These are phyloP conservation scores for Gymnopilus junonius DNA, from an alignment of 768 basidiomycete genomes.

Conservation along the genomic window DNA sequence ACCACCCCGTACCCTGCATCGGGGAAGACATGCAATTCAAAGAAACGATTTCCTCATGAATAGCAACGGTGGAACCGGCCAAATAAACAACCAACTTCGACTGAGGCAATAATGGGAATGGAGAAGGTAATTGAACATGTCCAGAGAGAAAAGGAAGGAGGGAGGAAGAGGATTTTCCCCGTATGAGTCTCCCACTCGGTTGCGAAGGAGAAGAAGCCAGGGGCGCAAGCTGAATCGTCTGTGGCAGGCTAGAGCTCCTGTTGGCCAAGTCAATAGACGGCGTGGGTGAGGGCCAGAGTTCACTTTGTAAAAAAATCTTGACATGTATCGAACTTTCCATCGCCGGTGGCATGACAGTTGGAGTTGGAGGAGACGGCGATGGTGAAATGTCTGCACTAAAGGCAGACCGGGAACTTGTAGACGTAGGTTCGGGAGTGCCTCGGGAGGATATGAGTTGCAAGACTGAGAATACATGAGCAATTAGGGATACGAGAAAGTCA, in stretches of 20 bases:
- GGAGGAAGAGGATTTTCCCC: not conserved
- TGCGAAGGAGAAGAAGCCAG: conserved; percentile 8
- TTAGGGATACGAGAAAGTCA: not conserved
- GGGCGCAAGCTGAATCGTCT: conserved; percentile 25
- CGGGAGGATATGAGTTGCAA: conserved; percentile 34
- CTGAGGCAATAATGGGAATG: conserved; percentile 43
- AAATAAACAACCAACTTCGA: conserved; percentile 51
- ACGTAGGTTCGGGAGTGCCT: conserved; percentile 16
- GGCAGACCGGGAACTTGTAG: conserved; percentile 19
- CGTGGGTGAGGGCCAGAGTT: conserved; percentile 19
- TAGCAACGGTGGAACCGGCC: conserved; percentile 37
- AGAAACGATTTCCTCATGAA: conserved; percentile 47
- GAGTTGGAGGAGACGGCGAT: conserved; percentile 21
- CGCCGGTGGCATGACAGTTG: not conserved
- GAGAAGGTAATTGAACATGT: conserved; percentile 53
- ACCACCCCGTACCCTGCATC: conserved; percentile 28
- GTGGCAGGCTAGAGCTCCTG: conserved; percentile 20
- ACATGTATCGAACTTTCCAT: conserved; percentile 21
- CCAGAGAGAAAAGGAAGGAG: conserved; percentile 17
- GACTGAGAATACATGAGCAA: conserved; percentile 19
- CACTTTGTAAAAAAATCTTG: conserved; percentile 24
- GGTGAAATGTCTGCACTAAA: conserved; percentile 20
- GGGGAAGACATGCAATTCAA: conserved; percentile 31
- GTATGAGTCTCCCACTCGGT: not conserved
- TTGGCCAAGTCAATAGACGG: conserved; percentile 24